Evolutionary conservation across 176 grass and related monocot species (phyloP).

Genomic region (Elymus sibiricus): DNA sequence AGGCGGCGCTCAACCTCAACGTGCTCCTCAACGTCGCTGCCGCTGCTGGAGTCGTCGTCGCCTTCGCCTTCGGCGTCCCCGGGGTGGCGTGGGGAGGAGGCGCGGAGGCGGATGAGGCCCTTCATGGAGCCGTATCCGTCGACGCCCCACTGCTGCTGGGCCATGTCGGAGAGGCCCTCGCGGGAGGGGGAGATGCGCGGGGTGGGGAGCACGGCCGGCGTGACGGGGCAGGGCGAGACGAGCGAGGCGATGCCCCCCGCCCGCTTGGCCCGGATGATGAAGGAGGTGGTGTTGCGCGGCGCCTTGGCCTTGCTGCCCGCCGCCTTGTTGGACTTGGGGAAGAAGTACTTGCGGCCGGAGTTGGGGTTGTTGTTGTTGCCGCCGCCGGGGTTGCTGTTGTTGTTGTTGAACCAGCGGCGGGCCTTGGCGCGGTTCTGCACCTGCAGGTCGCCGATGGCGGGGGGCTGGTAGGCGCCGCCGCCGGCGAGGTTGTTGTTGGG

Average conservation of each 20-base stretch:
- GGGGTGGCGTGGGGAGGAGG: conserved; percentile 22
- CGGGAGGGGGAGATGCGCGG: conserved; percentile 76
- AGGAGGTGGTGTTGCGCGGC: conserved; percentile 93
- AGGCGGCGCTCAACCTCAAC: conserved; percentile 83
- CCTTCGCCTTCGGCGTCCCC: conserved; percentile 43
- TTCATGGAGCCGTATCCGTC: conserved; percentile 96
- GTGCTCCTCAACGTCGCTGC: conserved; percentile 88
- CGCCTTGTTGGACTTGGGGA: conserved; percentile 51
- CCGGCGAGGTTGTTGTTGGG: conserved; percentile 16
- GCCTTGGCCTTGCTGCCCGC: conserved; percentile 41
- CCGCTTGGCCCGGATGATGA: conserved; percentile 89
- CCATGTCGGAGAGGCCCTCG: conserved; percentile 87
- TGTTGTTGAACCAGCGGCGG: conserved; percentile 71
- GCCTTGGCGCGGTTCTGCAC: conserved; percentile 87
- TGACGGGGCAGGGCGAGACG: conserved; percentile 79
- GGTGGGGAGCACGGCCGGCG: conserved; percentile 75
- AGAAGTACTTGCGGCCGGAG: conserved; percentile 41
- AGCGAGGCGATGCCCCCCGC: conserved; percentile 79
- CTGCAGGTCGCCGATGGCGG: conserved; percentile 68
- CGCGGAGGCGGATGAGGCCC: conserved; percentile 83
- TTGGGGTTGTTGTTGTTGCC: conserved; percentile 27
- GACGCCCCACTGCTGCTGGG: conserved; percentile 87
- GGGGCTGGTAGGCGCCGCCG: conserved; percentile 54
- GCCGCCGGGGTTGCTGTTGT: background rate
- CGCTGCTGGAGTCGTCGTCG: conserved; percentile 54